These are phyloP conservation scores for Phanerochaete sordida DNA, from an alignment of 768 basidiomycete genomes.

Conservation along the genomic window DNA sequence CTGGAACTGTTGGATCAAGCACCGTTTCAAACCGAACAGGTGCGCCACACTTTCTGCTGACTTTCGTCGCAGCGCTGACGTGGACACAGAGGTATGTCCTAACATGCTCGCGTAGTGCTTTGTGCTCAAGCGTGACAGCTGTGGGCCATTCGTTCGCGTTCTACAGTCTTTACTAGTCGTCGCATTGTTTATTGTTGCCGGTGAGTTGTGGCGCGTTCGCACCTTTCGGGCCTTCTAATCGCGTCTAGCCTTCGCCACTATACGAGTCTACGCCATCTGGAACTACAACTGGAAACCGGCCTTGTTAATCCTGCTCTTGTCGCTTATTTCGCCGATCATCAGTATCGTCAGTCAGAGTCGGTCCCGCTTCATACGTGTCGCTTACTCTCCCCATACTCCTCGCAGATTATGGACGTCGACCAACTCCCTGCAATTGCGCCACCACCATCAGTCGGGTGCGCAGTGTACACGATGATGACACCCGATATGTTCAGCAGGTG, in stretches of 20 bases:
- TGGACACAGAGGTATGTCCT: not conserved
- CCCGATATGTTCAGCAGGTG: too few relatives aligned
- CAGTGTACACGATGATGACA: conserved; percentile 11
- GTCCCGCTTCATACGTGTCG: not conserved
- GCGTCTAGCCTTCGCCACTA: conserved; percentile 11
- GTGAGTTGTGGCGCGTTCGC: conserved; percentile 9
- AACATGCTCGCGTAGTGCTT: not conserved
- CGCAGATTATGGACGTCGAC: conserved; percentile 8
- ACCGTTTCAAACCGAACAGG: conserved; percentile 42
- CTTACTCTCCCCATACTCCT: too few relatives aligned
- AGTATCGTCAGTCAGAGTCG: conserved; percentile 8
- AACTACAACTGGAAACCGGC: conserved; percentile 15
- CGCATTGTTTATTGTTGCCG: conserved; percentile 12
- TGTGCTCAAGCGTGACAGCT: conserved; percentile 2
- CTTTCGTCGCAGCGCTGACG: too few relatives aligned
- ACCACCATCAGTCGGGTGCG: conserved; percentile 16
- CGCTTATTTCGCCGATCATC: conserved; percentile 8
- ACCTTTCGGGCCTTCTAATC: too few relatives aligned
- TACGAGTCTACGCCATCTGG: conserved; percentile 20
- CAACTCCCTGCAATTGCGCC: conserved; percentile 10
- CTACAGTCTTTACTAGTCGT: conserved; percentile 10
- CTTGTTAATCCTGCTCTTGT: conserved; percentile 11
- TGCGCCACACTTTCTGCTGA: conserved; percentile 28
- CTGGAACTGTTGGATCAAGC: conserved; percentile 16
- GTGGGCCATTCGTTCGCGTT: conserved; percentile 12